phyloP scores from a whole-genome alignment of 192 early-diverging fungal genomes.

The Physocladia obscura region DNA sequence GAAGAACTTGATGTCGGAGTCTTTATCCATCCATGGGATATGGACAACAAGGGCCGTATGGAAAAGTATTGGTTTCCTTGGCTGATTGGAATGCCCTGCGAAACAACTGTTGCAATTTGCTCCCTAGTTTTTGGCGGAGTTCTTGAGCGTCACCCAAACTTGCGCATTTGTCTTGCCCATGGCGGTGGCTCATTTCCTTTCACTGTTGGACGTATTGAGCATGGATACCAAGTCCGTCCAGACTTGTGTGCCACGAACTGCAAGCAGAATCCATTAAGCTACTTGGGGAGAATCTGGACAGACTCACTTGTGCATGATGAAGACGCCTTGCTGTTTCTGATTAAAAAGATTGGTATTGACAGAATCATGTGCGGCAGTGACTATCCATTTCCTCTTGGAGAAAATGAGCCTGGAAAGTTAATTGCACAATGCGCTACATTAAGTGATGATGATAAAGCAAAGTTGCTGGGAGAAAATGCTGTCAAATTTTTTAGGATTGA shows the following conservation, averaged over 20 bases:
- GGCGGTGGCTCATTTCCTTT: slow-evolving; percentile 68
- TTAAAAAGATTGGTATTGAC: slow-evolving; percentile 66
- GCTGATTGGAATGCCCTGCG: slow-evolving; percentile 64
- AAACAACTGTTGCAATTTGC: slow-evolving; percentile 67
- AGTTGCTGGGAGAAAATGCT: slow-evolving; percentile 58
- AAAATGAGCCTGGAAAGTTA: slow-evolving; percentile 63
- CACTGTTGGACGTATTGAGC: slow-evolving; percentile 66
- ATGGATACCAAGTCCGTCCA: slow-evolving; percentile 66
- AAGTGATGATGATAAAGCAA: slow-evolving; percentile 60
- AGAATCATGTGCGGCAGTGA: slow-evolving; percentile 60
- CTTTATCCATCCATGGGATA: slow-evolving; percentile 70
- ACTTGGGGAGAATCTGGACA: slow-evolving; percentile 58
- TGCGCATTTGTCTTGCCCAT: slow-evolving; percentile 65
- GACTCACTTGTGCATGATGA: slow-evolving; percentile 69
- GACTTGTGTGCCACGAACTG: slow-evolving; percentile 60
- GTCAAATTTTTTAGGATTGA: slow-evolving; percentile 51
- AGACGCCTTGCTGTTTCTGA: slow-evolving; percentile 60
- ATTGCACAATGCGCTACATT: slow-evolving; percentile 54
- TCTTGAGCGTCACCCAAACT: slow-evolving; percentile 59
- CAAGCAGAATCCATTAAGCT: slow-evolving; percentile 54
- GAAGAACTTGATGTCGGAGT: slow-evolving; percentile 62
- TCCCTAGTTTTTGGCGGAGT: slow-evolving; percentile 69
- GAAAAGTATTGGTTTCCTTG: slow-evolving; percentile 73
- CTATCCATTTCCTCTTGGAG: slow-evolving; percentile 55
- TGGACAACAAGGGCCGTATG: slow-evolving; percentile 49